These are phyloP conservation scores for Solidago caesia DNA, from an alignment of 129 eudicot genomes.

Conservation along the genomic window DNA sequence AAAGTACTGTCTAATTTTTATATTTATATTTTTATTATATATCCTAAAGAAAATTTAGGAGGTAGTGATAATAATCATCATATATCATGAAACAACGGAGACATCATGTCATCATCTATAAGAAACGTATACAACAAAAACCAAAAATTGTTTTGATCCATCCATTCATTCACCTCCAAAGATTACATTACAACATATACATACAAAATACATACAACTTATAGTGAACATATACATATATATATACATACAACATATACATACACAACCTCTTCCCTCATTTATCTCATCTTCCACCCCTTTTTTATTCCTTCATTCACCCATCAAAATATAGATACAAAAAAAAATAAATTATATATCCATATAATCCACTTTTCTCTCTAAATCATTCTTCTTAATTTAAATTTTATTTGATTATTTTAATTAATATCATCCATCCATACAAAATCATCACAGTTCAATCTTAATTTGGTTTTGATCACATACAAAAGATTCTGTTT, in stretches of 20 bases:
- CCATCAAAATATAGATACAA: slow-evolving; percentile 10
- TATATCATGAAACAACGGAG: slow-evolving; percentile 34
- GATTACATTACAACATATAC: slow-evolving; percentile 13
- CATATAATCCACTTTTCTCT: slow-evolving; percentile 12
- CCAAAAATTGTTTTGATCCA: slow-evolving; percentile 39
- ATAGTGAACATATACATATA: neutral
- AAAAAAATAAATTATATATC: slow-evolving; percentile 18
- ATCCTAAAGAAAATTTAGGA: neutral
- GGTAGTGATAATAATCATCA: slow-evolving; percentile 7
- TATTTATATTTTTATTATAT: neutral
- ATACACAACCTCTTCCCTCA: slow-evolving; percentile 26
- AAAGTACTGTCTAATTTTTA: neutral
- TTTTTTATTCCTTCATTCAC: slow-evolving; percentile 18
- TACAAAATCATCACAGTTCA: slow-evolving; percentile 13
- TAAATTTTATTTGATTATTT: neutral
- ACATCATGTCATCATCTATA: slow-evolving; percentile 46
- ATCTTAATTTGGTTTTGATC: slow-evolving; percentile 25
- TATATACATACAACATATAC: neutral
- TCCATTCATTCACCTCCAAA: slow-evolving; percentile 27
- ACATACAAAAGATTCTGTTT: slow-evolving; percentile 28
- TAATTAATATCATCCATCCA: slow-evolving; percentile 30
- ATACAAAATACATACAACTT: neutral
- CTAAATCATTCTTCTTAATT: slow-evolving; percentile 21
- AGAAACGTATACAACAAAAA: slow-evolving; percentile 46
- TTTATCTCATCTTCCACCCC: slow-evolving; percentile 37